phyloP scores from a whole-genome alignment of 495 filamentous ascomycete species.

The Viridothelium virens region DNA sequence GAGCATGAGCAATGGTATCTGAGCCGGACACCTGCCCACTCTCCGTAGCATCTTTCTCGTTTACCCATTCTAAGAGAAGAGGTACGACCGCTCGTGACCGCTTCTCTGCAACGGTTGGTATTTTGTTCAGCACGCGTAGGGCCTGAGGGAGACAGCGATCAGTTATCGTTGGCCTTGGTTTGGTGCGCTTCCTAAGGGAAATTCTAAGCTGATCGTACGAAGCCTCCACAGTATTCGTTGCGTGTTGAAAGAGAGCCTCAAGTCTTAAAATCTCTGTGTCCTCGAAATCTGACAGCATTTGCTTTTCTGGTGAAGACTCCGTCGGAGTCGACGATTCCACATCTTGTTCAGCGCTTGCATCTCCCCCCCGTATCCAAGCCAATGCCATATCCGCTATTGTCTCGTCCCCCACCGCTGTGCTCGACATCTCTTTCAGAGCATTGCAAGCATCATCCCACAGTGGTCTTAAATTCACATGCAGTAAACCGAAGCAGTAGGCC shows the following conservation, averaged over 20 bases:
- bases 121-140: conserved; percentile 63
- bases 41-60: conserved; percentile 27
- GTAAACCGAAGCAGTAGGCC: conserved; percentile 77
- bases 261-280: conserved; percentile 52
- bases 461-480: conserved; percentile 72
- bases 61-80: conserved; percentile 70
- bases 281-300: conserved; percentile 58
- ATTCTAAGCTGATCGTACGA: not conserved
- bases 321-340: conserved; percentile 14
- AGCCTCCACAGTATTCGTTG: not conserved
- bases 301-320: not conserved
- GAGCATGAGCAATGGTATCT: conserved; percentile 5
- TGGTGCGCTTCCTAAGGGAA: not conserved
- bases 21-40: conserved; percentile 36
- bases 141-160: conserved; percentile 53
- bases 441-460: conserved; percentile 77
- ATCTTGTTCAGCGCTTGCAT: conserved; percentile 39
- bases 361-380: conserved; percentile 61
- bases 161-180: conserved; percentile 29
- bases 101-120: conserved; percentile 75
- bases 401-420: conserved; percentile 62
- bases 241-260: not conserved
- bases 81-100: conserved; percentile 76
- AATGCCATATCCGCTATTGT: conserved; percentile 66
- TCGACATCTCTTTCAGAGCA: conserved; percentile 65